These are phyloP conservation scores for Cercospora sojina DNA, from an alignment of 2,329 filamentous ascomycete species.

Conservation along the genomic window DNA sequence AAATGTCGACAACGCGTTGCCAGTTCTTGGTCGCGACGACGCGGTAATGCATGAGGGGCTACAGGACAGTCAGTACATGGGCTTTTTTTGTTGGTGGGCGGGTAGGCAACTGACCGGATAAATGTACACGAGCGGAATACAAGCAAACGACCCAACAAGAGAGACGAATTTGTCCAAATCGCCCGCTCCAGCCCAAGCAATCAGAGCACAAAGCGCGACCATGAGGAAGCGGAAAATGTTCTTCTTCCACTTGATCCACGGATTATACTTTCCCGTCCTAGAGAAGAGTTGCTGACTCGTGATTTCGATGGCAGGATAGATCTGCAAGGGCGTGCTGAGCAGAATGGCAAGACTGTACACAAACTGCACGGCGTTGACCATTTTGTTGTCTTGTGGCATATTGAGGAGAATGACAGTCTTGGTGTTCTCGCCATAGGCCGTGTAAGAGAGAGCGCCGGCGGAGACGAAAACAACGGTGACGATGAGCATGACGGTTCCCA, in stretches of 20 bases:
- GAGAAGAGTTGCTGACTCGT: constrained; percentile 93
- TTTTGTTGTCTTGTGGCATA: constrained; percentile 88
- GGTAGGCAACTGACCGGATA: constrained; percentile 73
- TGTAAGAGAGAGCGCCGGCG: constrained; percentile 92
- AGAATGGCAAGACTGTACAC: constrained; percentile 98
- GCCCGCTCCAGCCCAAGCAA: constrained; percentile 90
- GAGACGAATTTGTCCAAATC: constrained; percentile 97
- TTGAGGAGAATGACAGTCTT: constrained; percentile 97
- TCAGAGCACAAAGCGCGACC: constrained; percentile 77
- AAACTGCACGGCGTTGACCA: constrained; percentile 95
- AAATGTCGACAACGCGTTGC: constrained; percentile 70
- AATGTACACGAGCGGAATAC: constrained; percentile 93
- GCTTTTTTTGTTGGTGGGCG: not conserved
- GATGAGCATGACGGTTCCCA: constrained; percentile 89
- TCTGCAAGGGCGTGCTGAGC: constrained; percentile 89
- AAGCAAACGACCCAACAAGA: constrained; percentile 94
- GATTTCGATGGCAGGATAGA: constrained; percentile 97
- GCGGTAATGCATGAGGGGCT: constrained; percentile 88
- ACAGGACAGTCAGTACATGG: constrained; percentile 13
- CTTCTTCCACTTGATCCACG: constrained; percentile 99
- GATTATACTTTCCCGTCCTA: constrained; percentile 93
- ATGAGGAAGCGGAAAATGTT: constrained; percentile 94
- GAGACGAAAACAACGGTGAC: constrained; percentile 88
- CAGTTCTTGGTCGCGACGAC: constrained; percentile 69
- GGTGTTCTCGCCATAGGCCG: constrained; percentile 90